Conservation (phyloP, 805 yeast genomes). For the Cephaloascus fragrans region DNA sequence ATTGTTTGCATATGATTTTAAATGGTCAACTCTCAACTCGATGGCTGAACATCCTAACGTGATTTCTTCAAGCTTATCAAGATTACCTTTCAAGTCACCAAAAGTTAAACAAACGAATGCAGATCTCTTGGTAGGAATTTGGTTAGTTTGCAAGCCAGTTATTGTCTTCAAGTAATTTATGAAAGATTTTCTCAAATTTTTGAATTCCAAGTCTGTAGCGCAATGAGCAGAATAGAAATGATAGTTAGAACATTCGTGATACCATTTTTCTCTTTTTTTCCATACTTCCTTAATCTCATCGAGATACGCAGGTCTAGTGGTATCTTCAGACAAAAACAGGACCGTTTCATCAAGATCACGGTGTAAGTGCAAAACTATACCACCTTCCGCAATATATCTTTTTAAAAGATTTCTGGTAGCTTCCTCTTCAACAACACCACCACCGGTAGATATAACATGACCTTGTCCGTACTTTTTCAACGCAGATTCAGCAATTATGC, state of each 20-base stretch:
- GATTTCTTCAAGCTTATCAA: slow-evolving; percentile 37
- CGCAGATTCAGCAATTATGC: slow-evolving; percentile 40
- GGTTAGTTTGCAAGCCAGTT: slow-evolving; percentile 38
- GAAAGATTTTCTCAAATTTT: slow-evolving; percentile 48
- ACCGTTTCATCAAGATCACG: slow-evolving; percentile 79
- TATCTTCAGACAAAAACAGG: slow-evolving; percentile 63
- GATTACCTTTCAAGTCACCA: slow-evolving; percentile 41
- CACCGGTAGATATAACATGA: slow-evolving; percentile 85
- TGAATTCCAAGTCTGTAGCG: slow-evolving; percentile 40
- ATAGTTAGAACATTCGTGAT: slow-evolving; percentile 69
- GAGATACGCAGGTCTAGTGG: slow-evolving; percentile 78
- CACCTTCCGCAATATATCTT: slow-evolving; percentile 44
- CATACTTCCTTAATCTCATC: slow-evolving; percentile 80
- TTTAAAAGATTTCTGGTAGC: slow-evolving; percentile 58
- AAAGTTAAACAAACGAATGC: slow-evolving; percentile 66
- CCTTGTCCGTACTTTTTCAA: slow-evolving; percentile 31
- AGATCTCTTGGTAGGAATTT: slow-evolving; percentile 41
- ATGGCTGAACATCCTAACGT: slow-evolving; percentile 71
- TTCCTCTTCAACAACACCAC: slow-evolving; percentile 82
- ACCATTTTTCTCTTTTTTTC: slow-evolving; percentile 72
- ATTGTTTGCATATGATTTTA: slow-evolving; percentile 36
- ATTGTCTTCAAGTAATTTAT: slow-evolving; percentile 47
- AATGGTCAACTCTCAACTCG: slow-evolving; percentile 72
- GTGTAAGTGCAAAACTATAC: slow-evolving; percentile 84
- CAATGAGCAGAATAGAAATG: slow-evolving; percentile 74